Percentiles rank a stretch among this genome's conserved stretches.
Conservation (phyloP, 805 yeast genomes). For the Sugiyamaella marilandica region DNA sequence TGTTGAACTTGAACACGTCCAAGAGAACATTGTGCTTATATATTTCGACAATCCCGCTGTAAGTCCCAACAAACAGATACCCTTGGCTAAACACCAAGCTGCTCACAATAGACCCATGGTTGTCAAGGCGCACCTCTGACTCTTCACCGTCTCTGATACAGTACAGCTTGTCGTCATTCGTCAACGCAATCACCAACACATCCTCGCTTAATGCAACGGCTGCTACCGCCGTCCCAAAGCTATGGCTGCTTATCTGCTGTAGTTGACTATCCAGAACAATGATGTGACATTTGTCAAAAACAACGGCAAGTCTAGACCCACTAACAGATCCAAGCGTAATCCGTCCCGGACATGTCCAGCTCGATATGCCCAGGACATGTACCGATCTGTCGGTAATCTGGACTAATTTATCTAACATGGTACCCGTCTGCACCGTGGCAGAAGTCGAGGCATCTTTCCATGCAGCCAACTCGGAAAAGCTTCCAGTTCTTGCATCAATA, state of each 20-base stretch:
- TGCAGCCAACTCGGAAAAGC: not conserved
- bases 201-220: not conserved
- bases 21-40: not conserved
- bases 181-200: not conserved
- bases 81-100: not conserved
- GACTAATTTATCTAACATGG: not conserved
- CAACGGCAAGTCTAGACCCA: not conserved
- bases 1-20: not conserved
- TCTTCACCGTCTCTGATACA: not conserved
- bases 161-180: not conserved
- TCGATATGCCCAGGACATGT: not conserved
- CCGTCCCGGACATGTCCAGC: not conserved
- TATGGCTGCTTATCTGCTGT: not conserved
- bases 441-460: not conserved
- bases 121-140: not conserved
- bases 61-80: not conserved
- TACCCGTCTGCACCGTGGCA: not conserved
- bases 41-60: not conserved
- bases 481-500: conserved; percentile 1
- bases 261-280: not conserved
- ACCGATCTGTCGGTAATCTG: not conserved
- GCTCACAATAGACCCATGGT: not conserved
- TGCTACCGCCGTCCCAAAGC: not conserved
- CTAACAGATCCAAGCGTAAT: not conserved
- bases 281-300: not conserved